Percentiles rank a stretch among this genome's conserved stretches.
These are phyloP conservation scores for Eryngium alpinum DNA, from an alignment of 140 eudicot genomes.

Conservation along the genomic window DNA sequence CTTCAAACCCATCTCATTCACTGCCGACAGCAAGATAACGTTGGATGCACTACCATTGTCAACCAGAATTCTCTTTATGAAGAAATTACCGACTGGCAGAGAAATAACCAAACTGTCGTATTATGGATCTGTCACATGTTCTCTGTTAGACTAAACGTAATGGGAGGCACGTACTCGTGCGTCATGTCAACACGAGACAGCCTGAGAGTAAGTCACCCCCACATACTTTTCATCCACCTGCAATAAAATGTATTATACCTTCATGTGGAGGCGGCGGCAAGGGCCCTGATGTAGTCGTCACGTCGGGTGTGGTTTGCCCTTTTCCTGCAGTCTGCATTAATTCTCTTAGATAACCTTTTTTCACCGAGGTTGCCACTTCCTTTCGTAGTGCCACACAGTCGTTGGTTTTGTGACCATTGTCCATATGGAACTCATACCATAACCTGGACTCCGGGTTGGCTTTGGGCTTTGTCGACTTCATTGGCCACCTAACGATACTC, in stretches of 20 bases:
- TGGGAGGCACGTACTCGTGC: too few species aligned
- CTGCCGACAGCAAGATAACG: not conserved
- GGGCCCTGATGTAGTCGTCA: not conserved
- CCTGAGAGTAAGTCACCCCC: not conserved
- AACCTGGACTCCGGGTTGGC: not conserved
- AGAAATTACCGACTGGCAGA: not conserved
- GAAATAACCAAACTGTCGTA: not conserved
- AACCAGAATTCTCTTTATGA: not conserved
- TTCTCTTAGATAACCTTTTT: not conserved
- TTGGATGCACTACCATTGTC: not conserved
- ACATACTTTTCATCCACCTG: not conserved
- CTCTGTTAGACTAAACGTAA: too few species aligned
- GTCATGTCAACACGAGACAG: too few species aligned
- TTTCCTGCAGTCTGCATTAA: not conserved
- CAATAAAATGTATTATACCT: not conserved
- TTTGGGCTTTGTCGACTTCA: not conserved
- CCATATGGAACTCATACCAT: too few species aligned
- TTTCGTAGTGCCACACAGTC: too few species aligned
- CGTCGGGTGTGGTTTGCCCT: too few species aligned
- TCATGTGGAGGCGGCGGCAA: not conserved
- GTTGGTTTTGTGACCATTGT: too few species aligned
- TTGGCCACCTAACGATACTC: not conserved
- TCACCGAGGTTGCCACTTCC: too few species aligned
- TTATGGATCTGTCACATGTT: too few species aligned
- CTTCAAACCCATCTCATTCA: not conserved